These are phyloP conservation scores for Hypoxylon sp. DNA, from an alignment of 2,329 filamentous ascomycete species.

Conservation along the genomic window DNA sequence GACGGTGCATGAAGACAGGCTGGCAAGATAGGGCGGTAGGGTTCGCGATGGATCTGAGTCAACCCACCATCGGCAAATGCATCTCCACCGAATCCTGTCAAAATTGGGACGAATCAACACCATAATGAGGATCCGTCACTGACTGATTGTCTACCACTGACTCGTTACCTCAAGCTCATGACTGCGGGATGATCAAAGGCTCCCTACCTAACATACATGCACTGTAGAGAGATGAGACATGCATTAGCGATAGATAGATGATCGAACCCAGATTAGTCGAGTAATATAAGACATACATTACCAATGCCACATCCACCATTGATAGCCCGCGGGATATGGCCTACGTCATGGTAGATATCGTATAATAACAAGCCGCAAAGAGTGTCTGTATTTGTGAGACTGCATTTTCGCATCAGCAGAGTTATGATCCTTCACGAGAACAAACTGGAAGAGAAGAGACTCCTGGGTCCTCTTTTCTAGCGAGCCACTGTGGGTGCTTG, in stretches of 20 bases:
- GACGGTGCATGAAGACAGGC: conserved; percentile 29
- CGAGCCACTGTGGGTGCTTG: conserved; percentile 2
- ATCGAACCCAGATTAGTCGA: conserved; percentile 26
- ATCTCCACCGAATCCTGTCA: conserved; percentile 39
- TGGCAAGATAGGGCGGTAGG: conserved; percentile 37
- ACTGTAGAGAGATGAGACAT: conserved; percentile 36
- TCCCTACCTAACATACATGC: conserved; percentile 10
- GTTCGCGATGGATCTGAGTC: conserved; percentile 45
- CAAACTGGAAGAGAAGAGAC: conserved; percentile 7
- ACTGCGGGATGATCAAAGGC: conserved; percentile 28
- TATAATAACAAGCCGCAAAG: conserved; percentile 3
- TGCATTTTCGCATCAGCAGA: conserved; percentile 5
- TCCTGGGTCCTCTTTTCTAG: neutral
- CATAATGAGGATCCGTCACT: conserved; percentile 21
- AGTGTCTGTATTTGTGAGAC: conserved; percentile 5
- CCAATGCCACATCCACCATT: conserved; percentile 16
- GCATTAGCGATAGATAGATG: conserved; percentile 37
- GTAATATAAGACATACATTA: conserved; percentile 26
- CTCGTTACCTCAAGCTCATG: conserved; percentile 25
- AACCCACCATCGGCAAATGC: conserved; percentile 46
- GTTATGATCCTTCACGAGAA: conserved; percentile 5
- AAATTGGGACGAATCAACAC: conserved; percentile 38
- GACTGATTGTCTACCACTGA: conserved; percentile 31
- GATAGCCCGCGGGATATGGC: conserved; percentile 25
- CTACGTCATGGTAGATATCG: conserved; percentile 34